phyloP scores from a whole-genome alignment of 2,329 filamentous ascomycete species.

The Aspergillus sp. region DNA sequence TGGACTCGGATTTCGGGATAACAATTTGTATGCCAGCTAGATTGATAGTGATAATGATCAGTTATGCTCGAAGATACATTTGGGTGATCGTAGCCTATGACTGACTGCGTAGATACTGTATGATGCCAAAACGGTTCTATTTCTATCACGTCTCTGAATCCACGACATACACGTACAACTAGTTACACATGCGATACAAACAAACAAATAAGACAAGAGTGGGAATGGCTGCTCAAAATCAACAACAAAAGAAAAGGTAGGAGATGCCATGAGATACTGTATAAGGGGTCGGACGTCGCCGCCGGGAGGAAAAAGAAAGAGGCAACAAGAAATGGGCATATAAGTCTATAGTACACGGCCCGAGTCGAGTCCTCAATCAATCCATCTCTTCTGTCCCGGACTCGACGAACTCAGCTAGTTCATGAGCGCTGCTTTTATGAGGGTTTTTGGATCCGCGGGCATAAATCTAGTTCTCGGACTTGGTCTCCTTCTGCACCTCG shows the following conservation, averaged over 20 bases:
- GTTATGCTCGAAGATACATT: not conserved
- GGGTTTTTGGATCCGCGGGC: conserved; percentile 13
- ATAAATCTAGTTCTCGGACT: conserved; percentile 22
- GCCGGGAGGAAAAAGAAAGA: not conserved
- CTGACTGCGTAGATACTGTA: not conserved
- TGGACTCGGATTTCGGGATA: not conserved
- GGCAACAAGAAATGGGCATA: not conserved
- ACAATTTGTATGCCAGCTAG: not conserved
- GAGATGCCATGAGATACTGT: conserved; percentile 16
- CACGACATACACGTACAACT: conserved; percentile 28
- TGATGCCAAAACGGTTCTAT: conserved; percentile 25
- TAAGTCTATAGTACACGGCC: not conserved
- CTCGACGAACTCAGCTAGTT: not conserved
- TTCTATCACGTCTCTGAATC: conserved; percentile 24
- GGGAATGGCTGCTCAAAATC: conserved; percentile 10
- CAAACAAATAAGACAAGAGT: conserved; percentile 3
- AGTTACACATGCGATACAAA: conserved; percentile 22
- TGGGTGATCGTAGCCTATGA: not conserved
- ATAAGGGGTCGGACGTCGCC: not conserved
- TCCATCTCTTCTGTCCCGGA: not conserved
- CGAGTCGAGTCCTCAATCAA: not conserved
- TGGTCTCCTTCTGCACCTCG: conserved; percentile 21
- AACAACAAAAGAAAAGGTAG: conserved; percentile 5
- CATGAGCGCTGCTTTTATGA: no score
- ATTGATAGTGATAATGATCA: not conserved